These are phyloP conservation scores for Vitellaria paradoxa DNA, from an alignment of 179 eudicot genomes.

Conservation along the genomic window DNA sequence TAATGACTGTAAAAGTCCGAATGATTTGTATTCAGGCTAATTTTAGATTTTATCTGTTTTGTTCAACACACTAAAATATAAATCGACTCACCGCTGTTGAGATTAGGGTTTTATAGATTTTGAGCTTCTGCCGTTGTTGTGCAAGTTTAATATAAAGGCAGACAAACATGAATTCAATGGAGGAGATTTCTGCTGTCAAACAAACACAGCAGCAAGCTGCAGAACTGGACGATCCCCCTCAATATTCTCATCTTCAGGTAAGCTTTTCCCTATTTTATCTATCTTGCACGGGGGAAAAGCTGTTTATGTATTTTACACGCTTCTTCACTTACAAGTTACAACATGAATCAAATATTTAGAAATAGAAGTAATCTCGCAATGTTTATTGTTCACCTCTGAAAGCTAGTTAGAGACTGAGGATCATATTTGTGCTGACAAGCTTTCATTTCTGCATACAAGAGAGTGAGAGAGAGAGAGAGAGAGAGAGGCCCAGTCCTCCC, in stretches of 20 bases:
- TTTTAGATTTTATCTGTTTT: no score
- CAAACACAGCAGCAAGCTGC: conserved; percentile 4
- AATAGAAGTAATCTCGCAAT: not conserved
- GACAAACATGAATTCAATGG: not conserved
- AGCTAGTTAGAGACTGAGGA: no score
- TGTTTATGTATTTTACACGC: not conserved
- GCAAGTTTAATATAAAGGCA: not conserved
- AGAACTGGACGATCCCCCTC: conserved; percentile 7
- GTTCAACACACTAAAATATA: not conserved
- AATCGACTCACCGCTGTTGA: not conserved
- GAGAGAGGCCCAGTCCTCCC: no score
- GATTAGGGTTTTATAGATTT: not conserved
- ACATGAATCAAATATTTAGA: not conserved
- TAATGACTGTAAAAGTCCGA: no score
- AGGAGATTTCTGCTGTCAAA: conserved; percentile 6
- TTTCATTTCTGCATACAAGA: not conserved
- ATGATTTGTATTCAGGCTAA: no score
- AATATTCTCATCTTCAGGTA: conserved; percentile 2
- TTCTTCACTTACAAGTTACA: not conserved
- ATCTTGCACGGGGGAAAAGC: not conserved
- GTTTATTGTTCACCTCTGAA: not conserved
- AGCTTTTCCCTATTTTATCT: not conserved
- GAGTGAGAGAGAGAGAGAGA: no score
- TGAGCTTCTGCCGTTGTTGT: not conserved
- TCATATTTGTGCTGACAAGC: not conserved